Conservation (phyloP, 108 stramenopile genomes). For the Seminavis robusta region DNA sequence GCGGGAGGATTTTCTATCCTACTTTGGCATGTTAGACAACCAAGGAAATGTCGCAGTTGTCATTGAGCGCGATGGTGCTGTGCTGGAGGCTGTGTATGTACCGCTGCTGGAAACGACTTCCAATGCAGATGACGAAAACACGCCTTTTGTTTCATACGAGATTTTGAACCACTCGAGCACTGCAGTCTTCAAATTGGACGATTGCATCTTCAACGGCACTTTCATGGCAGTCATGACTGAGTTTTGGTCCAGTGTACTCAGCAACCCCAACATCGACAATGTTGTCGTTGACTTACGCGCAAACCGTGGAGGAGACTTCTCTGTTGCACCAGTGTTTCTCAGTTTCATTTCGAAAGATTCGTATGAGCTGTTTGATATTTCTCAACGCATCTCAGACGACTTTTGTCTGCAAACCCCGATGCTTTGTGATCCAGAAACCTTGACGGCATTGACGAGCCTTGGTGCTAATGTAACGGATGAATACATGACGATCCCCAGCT, state of each 20-base stretch:
- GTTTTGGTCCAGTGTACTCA: background rate
- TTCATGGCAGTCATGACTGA: background rate
- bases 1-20: conserved; percentile 1
- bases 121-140: too few species aligned
- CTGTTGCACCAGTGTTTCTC: background rate
- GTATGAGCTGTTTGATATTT: background rate
- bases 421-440: background rate
- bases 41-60: background rate
- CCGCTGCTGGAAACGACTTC: background rate
- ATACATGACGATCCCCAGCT: background rate
- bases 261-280: background rate
- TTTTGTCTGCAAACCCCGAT: background rate
- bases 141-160: conserved; percentile 1
- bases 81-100: background rate
- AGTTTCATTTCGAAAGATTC: background rate
- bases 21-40: background rate
- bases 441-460: background rate
- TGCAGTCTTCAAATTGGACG: conserved; percentile 1
- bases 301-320: background rate
- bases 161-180: background rate
- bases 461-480: background rate
- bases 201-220: background rate
- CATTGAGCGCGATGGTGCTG: background rate
- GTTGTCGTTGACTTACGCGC: background rate
- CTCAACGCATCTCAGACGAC: background rate